Percentiles rank a stretch among this genome's conserved stretches.
Conservation (phyloP, 2,329 filamentous ascomycete genomes). For the Trichothecium sympodiale region DNA sequence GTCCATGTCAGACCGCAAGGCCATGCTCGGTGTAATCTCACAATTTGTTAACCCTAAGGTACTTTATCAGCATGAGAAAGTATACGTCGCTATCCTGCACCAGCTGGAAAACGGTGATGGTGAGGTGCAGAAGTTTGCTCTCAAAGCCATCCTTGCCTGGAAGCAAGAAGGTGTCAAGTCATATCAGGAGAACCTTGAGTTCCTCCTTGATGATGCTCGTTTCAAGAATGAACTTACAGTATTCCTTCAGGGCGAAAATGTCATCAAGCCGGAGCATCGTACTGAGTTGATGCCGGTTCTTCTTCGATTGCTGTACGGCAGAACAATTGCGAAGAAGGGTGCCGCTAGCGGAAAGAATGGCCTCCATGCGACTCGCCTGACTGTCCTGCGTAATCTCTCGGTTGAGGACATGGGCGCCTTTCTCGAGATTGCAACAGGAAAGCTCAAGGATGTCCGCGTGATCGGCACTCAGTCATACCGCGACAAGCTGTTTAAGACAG, state of each 20-base stretch:
- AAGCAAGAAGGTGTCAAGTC: constrained; percentile 64
- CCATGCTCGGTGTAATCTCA: constrained; percentile 69
- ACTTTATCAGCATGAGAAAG: constrained; percentile 65
- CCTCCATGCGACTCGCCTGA: constrained; percentile 69
- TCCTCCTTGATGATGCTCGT: constrained; percentile 77
- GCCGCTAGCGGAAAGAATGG: constrained; percentile 67
- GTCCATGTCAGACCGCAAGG: constrained; percentile 72
- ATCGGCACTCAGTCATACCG: constrained; percentile 34
- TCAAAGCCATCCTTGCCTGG: constrained; percentile 83
- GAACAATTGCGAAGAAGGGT: constrained; percentile 73
- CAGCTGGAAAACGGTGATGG: constrained; percentile 80
- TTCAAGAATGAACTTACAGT: constrained; percentile 92
- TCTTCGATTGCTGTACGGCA: constrained; percentile 78
- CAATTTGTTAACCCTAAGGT: constrained; percentile 81
- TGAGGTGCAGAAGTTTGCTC: constrained; percentile 74
- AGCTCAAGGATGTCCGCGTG: constrained; percentile 50
- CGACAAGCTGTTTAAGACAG: constrained; percentile 41
- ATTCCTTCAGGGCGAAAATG: constrained; percentile 65
- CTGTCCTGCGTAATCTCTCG: constrained; percentile 67
- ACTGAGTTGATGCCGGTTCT: constrained; percentile 71
- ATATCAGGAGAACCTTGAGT: constrained; percentile 78
- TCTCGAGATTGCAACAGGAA: constrained; percentile 68
- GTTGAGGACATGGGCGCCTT: constrained; percentile 69
- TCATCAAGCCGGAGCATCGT: constrained; percentile 65
- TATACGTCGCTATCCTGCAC: constrained; percentile 62